Conservation (phyloP, 1,284 basidiomycete species). For the Waitea zeae region DNA sequence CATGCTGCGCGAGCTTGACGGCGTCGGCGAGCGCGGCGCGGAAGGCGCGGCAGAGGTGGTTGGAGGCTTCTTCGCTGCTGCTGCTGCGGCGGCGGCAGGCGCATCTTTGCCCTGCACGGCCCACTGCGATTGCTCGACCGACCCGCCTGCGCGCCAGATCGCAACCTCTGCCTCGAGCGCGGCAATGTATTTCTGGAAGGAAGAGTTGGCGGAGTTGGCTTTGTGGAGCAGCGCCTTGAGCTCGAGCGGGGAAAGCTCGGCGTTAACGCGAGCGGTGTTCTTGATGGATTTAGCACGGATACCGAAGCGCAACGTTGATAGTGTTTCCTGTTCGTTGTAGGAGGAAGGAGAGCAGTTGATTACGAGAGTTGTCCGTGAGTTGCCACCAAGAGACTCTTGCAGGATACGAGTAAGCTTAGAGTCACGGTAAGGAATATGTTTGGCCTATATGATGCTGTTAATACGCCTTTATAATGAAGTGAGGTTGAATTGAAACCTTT, state of each 20-base stretch:
- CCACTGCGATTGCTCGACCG: constrained; percentile 80
- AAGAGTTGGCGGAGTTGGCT: constrained; percentile 73
- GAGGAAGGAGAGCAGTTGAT: constrained; percentile 98
- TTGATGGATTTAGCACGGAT: constrained; percentile 99
- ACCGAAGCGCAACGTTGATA: constrained; percentile 96
- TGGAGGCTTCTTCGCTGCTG: constrained; percentile 40
- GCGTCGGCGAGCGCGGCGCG: constrained; percentile 40
- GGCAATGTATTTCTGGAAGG: constrained; percentile 78
- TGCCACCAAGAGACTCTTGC: constrained; percentile 99
- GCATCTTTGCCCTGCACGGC: constrained; percentile 47
- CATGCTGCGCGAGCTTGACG: constrained; percentile 48
- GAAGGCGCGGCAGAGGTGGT: constrained; percentile 16
- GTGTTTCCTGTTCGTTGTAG: constrained; percentile 93
- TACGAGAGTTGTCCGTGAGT: constrained; percentile 96
- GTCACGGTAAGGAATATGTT: constrained; percentile 97
- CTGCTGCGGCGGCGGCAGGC: constrained; percentile 25
- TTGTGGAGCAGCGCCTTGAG: constrained; percentile 88
- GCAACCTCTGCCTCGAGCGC: constrained; percentile 85
- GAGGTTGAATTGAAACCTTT: constrained; percentile 40
- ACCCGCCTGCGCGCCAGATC: constrained; percentile 80
- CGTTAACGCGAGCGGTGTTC: constrained; percentile 98
- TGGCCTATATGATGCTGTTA: constrained; percentile 38
- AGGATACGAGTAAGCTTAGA: constrained; percentile 98
- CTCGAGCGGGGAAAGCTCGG: constrained; percentile 91
- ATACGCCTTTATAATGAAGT: constrained; percentile 1